Evolutionary conservation across 2,329 filamentous ascomycete genomes (phyloP).

Genomic region (Beauveria varroae): DNA sequence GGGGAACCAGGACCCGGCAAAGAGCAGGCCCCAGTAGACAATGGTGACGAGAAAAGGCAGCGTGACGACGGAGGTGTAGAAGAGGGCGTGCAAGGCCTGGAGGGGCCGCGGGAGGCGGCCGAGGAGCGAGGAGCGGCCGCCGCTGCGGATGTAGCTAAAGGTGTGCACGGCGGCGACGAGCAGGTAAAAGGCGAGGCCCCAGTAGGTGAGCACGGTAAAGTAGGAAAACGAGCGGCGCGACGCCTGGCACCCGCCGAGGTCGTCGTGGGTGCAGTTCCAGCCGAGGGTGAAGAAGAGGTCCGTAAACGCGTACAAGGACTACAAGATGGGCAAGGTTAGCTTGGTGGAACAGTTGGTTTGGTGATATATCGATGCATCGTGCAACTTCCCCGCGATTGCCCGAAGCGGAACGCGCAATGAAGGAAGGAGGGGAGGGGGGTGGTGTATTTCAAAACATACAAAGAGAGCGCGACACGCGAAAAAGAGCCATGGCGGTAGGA

Average conservation of each 20-base stretch:
- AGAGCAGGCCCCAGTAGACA: conserved; percentile 63
- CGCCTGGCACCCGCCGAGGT: conserved; percentile 32
- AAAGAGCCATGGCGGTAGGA: conserved; percentile 59
- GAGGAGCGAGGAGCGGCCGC: conserved; percentile 41
- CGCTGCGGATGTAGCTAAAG: conserved; percentile 50
- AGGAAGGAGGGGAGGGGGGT: not conserved
- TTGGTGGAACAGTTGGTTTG: not conserved
- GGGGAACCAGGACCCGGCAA: conserved; percentile 41
- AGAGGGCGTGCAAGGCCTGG: conserved; percentile 56
- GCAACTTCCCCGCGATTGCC: too few species aligned
- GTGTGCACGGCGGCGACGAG: conserved; percentile 62
- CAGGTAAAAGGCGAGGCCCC: conserved; percentile 77
- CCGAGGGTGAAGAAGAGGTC: conserved; percentile 63
- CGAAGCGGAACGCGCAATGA: too few species aligned
- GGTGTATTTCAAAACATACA: conserved; percentile 28
- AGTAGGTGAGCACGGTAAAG: conserved; percentile 78
- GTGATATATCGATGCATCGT: not conserved
- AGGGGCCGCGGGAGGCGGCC: conserved; percentile 52
- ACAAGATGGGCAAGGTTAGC: conserved; percentile 1
- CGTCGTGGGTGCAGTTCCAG: conserved; percentile 50
- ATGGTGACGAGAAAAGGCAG: conserved; percentile 63
- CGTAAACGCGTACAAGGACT: conserved; percentile 61
- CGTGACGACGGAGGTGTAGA: conserved; percentile 55
- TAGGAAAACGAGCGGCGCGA: conserved; percentile 62
- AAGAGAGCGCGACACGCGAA: conserved; percentile 49